A percentile compares a stretch with the other conserved stretches of the same genome.
Evolutionary conservation across 441 rosid genomes (phyloP).

Genomic region (Erodium moschatum): DNA sequence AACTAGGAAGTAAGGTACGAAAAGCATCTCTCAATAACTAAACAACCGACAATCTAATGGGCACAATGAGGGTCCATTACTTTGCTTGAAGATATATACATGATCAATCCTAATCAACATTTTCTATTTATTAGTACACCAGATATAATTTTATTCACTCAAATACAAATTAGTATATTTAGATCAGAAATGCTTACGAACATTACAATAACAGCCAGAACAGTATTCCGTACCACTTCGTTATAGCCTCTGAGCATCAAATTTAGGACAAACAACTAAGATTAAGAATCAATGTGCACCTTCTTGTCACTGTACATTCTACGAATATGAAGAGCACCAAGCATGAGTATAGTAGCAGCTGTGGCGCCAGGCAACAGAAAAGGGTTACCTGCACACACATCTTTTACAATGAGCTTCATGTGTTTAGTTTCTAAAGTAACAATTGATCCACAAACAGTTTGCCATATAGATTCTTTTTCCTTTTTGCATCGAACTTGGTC

Average conservation of each 20-base stretch:
- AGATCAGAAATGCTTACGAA: not conserved
- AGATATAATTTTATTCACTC: not conserved
- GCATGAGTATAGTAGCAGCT: constrained; percentile 81
- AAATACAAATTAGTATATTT: not conserved
- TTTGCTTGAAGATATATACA: not conserved
- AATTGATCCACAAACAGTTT: not conserved
- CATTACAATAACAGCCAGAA: constrained; percentile 2
- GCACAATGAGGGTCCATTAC: not conserved
- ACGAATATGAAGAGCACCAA: constrained; percentile 88
- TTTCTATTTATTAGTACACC: not conserved
- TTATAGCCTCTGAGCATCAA: not conserved
- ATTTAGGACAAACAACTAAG: not conserved
- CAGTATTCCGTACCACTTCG: not conserved
- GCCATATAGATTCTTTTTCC: not conserved
- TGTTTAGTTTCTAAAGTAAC: not conserved
- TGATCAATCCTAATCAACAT: not conserved
- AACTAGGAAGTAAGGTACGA: not conserved
- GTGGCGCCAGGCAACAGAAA: constrained; percentile 85
- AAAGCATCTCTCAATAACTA: not conserved
- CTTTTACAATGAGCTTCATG: constrained; percentile 15
- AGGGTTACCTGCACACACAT: constrained; percentile 41
- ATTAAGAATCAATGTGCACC: constrained; percentile 27
- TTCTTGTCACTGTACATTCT: constrained; percentile 80
- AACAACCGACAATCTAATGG: not conserved
- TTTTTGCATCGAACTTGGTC: not conserved